Base-by-base conservation (phyloP, 2,329 filamentous ascomycete genomes). In the Arthrobotrys pseudoclavata region DNA sequence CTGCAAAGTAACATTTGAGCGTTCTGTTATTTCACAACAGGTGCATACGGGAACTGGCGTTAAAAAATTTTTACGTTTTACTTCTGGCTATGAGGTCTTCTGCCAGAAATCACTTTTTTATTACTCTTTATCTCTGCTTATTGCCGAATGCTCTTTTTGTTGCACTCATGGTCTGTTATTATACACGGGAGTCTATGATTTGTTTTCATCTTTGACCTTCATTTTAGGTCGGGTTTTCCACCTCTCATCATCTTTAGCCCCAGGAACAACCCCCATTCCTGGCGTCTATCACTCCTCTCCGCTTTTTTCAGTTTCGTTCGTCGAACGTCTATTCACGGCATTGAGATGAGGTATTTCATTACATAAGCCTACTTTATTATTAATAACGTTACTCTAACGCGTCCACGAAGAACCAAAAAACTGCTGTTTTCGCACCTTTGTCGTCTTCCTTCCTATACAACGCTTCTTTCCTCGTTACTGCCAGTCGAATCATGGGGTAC, bases 21-120 rank as follows among this genome's bases (percentile, higher is more conserved):
- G 60, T 37, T 71, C 60, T 69, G 47, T 42, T 57, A 34, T 34
- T 57, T 70, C 50, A 34, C 47, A 53, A 69, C 50, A 45, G 72
- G 66, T 76, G 72, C 72, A 76, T 76, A 45, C 60, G 40, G 72
- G 72, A 60, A 67, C 76, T 67, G 57, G 52, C 67, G 69, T 78
- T 69, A 50, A 29, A 60, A 60, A 60, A 24, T 24, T 2, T n/a
- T 60, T 42, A 42, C 20, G 55, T 60, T 42, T 26, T 9, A 26
- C 34, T 40, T 60, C 53, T 26, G 55, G 55, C 55, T 40, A 42
- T 40, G 55, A 60, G 26, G 34, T 42, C 42, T 42, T 42, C 42
- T 18, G 55, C 55, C 55, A 29, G 31, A 15, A 60, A 42, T 26
- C 18, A 40, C 52, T 22, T 40, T 22, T 37, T 60, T 53, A 62